phyloP scores from a whole-genome alignment of 1,284 basidiomycete species.

The Puccinia triticina region DNA sequence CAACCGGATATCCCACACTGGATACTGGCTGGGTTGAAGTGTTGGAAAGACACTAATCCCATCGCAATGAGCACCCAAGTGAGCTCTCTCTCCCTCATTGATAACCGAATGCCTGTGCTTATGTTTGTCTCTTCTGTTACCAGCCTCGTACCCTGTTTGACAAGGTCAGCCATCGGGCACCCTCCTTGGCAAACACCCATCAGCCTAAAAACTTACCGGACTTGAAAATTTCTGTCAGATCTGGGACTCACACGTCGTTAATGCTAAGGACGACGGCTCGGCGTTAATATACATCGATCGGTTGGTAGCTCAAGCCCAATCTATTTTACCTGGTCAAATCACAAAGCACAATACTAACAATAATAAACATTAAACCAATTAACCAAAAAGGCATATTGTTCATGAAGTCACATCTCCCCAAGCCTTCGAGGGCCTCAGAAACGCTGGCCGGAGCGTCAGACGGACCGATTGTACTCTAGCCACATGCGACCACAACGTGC shows the following conservation, averaged over 20 bases:
- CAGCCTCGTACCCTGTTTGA: slow-evolving; percentile 43
- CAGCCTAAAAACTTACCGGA: too few relatives aligned
- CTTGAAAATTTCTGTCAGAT: slow-evolving; percentile 27
- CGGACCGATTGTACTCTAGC: slow-evolving; percentile 91
- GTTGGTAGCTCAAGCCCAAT: slow-evolving; percentile 60
- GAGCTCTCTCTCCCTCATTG: background rate
- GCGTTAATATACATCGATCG: slow-evolving; percentile 91
- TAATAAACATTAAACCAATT: too few relatives aligned
- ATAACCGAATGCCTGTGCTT: background rate
- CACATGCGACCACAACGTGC: slow-evolving; percentile 93
- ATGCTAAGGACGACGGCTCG: slow-evolving; percentile 65
- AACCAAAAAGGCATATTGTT: slow-evolving; percentile 73
- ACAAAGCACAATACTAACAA: too few relatives aligned
- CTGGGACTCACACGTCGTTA: slow-evolving; percentile 48
- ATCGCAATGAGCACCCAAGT: background rate
- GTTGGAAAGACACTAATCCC: too few relatives aligned
- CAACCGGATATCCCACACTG: too few relatives aligned
- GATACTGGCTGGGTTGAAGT: too few relatives aligned
- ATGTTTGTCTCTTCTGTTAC: background rate
- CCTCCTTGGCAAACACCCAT: too few relatives aligned
- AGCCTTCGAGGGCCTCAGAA: slow-evolving; percentile 88
- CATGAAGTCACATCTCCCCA: slow-evolving; percentile 96
- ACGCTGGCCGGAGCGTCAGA: slow-evolving; percentile 78
- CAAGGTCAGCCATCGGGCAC: slow-evolving; percentile 11
- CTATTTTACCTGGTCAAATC: background rate